Evolutionary conservation across 2,329 filamentous ascomycete species (phyloP).

Genomic region (Beauveria sp.): DNA sequence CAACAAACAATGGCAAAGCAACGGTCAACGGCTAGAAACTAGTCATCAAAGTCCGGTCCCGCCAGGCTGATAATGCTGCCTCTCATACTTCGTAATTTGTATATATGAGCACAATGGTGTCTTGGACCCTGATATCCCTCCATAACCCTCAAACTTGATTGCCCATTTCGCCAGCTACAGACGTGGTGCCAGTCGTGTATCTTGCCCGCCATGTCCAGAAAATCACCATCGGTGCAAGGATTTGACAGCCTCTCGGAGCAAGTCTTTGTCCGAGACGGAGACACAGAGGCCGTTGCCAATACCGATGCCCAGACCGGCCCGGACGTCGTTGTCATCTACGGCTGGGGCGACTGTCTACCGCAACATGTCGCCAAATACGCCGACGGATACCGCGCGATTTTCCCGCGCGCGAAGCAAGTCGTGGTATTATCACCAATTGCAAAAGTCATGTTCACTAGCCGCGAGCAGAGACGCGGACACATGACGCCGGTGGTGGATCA

Average conservation of each 20-base stretch:
- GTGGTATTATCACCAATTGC: slow-evolving; percentile 43
- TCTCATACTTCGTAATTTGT: background rate
- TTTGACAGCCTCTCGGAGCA: slow-evolving; percentile 40
- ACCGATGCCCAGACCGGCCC: slow-evolving; percentile 24
- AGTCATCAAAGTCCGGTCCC: slow-evolving; percentile 7
- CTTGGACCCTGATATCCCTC: too few relatives aligned
- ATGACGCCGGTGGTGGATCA: slow-evolving; percentile 39
- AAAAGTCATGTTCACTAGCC: slow-evolving; percentile 35
- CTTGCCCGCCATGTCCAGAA: slow-evolving; percentile 5
- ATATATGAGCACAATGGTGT: too few relatives aligned
- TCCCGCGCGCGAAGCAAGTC: slow-evolving; percentile 41
- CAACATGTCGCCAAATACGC: slow-evolving; percentile 50
- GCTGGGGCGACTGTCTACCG: slow-evolving; percentile 49
- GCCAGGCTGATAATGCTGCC: background rate
- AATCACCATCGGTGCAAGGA: slow-evolving; percentile 28
- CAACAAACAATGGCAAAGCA: background rate
- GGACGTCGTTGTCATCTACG: slow-evolving; percentile 43
- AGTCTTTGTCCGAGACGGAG: slow-evolving; percentile 35
- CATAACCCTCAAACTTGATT: background rate
- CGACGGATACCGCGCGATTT: slow-evolving; percentile 42
- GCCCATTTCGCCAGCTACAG: background rate
- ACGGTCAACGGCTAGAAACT: background rate
- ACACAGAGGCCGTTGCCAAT: slow-evolving; percentile 17
- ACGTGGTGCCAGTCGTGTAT: background rate
- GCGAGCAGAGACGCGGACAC: slow-evolving; percentile 33